Evolutionary conservation across 768 basidiomycete genomes (phyloP).

Genomic region (Boletus pseudopeckii): DNA sequence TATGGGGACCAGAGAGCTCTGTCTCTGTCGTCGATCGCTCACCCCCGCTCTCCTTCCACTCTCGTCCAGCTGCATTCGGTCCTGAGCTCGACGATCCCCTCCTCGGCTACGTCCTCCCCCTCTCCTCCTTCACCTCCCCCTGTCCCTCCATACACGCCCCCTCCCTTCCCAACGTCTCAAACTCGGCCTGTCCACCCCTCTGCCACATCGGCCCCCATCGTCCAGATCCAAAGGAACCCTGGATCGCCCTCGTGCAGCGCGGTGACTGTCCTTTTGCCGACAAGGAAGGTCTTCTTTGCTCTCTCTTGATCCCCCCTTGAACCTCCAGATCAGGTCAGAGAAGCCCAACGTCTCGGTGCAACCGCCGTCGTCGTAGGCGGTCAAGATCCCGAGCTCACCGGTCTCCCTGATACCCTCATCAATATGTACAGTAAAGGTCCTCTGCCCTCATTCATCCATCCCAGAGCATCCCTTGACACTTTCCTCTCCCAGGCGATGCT

Average conservation of each 20-base stretch:
- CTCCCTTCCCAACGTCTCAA: constrained; percentile 19
- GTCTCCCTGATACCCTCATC: constrained; percentile 71
- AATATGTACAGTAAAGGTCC: constrained; percentile 93
- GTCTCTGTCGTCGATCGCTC: constrained; percentile 76
- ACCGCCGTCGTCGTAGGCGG: constrained; percentile 92
- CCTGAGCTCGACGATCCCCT: constrained; percentile 65
- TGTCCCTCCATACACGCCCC: constrained; percentile 35
- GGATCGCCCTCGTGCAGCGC: constrained; percentile 90
- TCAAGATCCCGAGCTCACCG: constrained; percentile 58
- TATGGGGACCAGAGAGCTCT: constrained; percentile 64
- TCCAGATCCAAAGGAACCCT: constrained; percentile 64
- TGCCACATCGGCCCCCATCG: constrained; percentile 53
- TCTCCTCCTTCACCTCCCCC: constrained; percentile 57
- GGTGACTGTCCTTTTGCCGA: constrained; percentile 89
- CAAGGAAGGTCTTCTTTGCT: constrained; percentile 55
- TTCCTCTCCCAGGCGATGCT: constrained; percentile 59
- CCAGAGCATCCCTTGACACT: constrained; percentile 2
- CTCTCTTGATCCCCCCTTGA: constrained; percentile 6
- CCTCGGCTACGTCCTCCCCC: constrained; percentile 67
- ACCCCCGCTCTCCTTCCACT: constrained; percentile 66
- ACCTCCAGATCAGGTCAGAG: constrained; percentile 37
- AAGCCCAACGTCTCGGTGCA: constrained; percentile 71
- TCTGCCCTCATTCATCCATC: constrained; percentile 34
- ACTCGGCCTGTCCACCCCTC: constrained; percentile 67
- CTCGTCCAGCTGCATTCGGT: constrained; percentile 75